Evolutionary conservation across 2,329 filamentous ascomycete genomes (phyloP), one percentile per base, ranked within the genome.

Genomic region (Byssochlamys sp.): DNA sequence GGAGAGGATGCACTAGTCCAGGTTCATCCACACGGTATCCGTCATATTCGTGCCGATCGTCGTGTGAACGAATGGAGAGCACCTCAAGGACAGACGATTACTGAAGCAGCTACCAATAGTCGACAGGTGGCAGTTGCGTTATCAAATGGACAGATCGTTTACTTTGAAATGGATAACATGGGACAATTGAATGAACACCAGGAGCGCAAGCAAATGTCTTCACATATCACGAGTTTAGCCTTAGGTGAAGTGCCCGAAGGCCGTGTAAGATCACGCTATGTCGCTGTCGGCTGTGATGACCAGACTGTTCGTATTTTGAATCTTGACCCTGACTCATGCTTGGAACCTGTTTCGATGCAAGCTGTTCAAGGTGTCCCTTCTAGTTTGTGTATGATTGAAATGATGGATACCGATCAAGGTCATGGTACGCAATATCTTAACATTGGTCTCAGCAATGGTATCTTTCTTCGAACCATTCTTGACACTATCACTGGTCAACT

Each of bases 261-360:
- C 28, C 86, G 91, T 53, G 78, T 92, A 50, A 83, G 95, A 70
- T 95, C 91, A 71, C 90, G 90, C 1, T 99, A 95, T 76, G 80
- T 97, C 55, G 95, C 95, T 50, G 92, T 99, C 50, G 95, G 95
- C 5, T 97, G 92, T 69, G 94, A 96, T 67, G 94, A 99, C 73
- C 91, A 90, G 58, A 97, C 94, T 0, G 94, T 99, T 55, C 88
- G 94, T 55, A 90, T 99, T 55, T 81, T 95, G 56, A 95, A 90
- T 67, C 77, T 96, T 29, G 90, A 95, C 66, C 90, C 91, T 0
- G 91, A 96, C 63, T 88, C 89, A 2, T 95, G 91, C 0, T 78
- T 99, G 10, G 90, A 96, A 71, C 92, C 87, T 72, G 95, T 95
- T 69, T 96, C 91, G 2, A 89, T 99, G 2, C 94, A 97, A 72